These are phyloP conservation scores for Sporothrix curviconia DNA, from an alignment of 2,329 filamentous ascomycete genomes.

Conservation along the genomic window DNA sequence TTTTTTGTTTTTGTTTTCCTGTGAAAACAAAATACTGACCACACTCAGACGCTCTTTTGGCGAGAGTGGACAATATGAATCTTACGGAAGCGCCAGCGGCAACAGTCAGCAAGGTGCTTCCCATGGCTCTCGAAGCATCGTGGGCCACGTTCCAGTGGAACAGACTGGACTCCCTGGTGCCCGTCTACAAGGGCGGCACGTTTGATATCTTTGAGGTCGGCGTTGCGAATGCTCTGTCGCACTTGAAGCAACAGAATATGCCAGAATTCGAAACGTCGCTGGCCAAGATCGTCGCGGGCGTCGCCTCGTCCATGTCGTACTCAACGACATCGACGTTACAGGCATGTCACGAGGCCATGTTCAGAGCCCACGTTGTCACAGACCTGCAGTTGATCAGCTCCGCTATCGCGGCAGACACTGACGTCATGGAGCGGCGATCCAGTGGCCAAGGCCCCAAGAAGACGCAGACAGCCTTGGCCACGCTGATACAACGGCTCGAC, in stretches of 20 bases:
- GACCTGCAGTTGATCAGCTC: constrained; percentile 73
- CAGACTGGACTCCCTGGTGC: constrained; percentile 61
- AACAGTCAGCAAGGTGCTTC: constrained; percentile 59
- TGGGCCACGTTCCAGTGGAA: constrained; percentile 85
- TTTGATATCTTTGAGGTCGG: constrained; percentile 74
- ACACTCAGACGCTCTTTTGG: constrained; percentile 67
- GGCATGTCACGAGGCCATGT: constrained; percentile 74
- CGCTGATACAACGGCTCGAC: constrained; percentile 71
- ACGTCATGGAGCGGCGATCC: constrained; percentile 30
- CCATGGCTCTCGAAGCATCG: constrained; percentile 82
- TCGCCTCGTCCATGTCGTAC: constrained; percentile 67
- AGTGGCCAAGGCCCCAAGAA: constrained; percentile 33
- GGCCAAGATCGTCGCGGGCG: constrained; percentile 57
- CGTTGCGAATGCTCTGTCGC: constrained; percentile 62
- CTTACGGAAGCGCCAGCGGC: constrained; percentile 32
- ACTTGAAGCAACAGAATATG: constrained; percentile 46
- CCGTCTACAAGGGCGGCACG: constrained; percentile 41
- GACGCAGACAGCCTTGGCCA: constrained; percentile 41
- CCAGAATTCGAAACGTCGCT: constrained; percentile 52
- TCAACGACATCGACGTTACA: constrained; percentile 75
- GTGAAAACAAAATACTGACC: no score
- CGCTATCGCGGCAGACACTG: background rate
- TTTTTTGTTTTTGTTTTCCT: constrained; percentile 18
- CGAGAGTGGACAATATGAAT: constrained; percentile 75
- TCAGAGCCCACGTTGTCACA: constrained; percentile 79